Evolutionary conservation across 1,139 yeast species (phyloP).

Genomic region (Diutina neorugosa): DNA sequence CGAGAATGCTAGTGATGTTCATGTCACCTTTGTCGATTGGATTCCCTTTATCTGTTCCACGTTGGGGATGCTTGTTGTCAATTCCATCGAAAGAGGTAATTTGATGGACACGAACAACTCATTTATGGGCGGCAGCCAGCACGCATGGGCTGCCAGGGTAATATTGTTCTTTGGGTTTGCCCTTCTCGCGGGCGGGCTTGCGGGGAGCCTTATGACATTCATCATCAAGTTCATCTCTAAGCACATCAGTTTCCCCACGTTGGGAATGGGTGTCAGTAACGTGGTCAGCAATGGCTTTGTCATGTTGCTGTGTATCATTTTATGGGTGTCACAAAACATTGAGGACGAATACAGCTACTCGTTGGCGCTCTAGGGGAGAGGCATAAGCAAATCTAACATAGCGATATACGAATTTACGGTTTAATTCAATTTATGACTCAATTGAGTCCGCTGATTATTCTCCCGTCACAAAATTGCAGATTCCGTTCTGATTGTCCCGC

Average conservation of each 20-base stretch:
- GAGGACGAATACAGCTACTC: constrained; percentile 94
- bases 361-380: constrained; percentile 41
- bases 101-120: constrained; percentile 45
- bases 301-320: constrained; percentile 74
- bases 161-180: constrained; percentile 87
- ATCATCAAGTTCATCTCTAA: constrained; percentile 75
- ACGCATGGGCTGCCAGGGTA: constrained; percentile 91
- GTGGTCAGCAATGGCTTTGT: constrained; percentile 70
- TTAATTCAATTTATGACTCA: too few relatives aligned
- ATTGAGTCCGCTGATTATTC: too few relatives aligned
- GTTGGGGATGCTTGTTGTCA: constrained; percentile 84
- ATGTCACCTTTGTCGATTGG: constrained; percentile 91
- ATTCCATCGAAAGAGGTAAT: constrained; percentile 79
- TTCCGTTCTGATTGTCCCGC: too few relatives aligned
- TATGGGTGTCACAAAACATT: constrained; percentile 90
- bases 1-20: constrained; percentile 67
- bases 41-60: constrained; percentile 83
- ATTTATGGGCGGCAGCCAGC: constrained; percentile 36
- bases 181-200: constrained; percentile 83
- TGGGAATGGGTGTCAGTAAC: constrained; percentile 90
- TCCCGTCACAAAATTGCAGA: too few relatives aligned
- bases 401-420: not conserved
- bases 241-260: constrained; percentile 71
- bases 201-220: constrained; percentile 83
- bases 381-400: not conserved